phyloP scores from a whole-genome alignment of 352 stramenopile genomes.

The Globisporangium radiosum region DNA sequence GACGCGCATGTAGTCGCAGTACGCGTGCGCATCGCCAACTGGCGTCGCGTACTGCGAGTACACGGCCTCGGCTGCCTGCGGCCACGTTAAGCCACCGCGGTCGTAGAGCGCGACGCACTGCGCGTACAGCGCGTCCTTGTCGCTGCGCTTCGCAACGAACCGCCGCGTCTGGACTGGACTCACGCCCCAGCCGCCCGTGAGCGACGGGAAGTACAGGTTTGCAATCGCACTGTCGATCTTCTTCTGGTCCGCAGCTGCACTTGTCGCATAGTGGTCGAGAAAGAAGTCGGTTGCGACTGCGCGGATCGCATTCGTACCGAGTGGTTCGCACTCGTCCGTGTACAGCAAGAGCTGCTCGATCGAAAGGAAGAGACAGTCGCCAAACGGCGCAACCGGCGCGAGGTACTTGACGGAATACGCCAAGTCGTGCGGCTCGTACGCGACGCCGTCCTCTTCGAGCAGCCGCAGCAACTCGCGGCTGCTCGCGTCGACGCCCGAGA shows the following conservation, averaged over 20 bases:
- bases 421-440: conserved; percentile 80
- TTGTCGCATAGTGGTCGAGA: conserved; percentile 58
- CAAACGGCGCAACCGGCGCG: conserved; percentile 69
- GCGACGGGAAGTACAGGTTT: conserved; percentile 79
- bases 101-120: conserved; percentile 78
- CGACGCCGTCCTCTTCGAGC: conserved; percentile 80
- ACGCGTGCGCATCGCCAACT: conserved; percentile 66
- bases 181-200: conserved; percentile 79
- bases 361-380: conserved; percentile 83
- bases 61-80: conserved; percentile 67
- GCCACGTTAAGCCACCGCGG: conserved; percentile 58
- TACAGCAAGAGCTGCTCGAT: conserved; percentile 85
- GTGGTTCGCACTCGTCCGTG: conserved; percentile 77
- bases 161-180: conserved; percentile 77
- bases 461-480: conserved; percentile 70
- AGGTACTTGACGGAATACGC: conserved; percentile 88
- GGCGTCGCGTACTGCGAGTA: conserved; percentile 71
- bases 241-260: conserved; percentile 44
- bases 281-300: conserved; percentile 76
- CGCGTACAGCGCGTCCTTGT: conserved; percentile 70
- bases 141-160: conserved; percentile 55
- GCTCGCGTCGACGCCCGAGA: conserved; percentile 63
- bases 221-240: conserved; percentile 83
- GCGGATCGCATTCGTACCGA: conserved; percentile 61
- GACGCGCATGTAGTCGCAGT: conserved; percentile 85